Percentiles rank a stretch among this genome's conserved stretches.
Conservation (phyloP, 257 asterid species). For the Salvia rosmarinus region DNA sequence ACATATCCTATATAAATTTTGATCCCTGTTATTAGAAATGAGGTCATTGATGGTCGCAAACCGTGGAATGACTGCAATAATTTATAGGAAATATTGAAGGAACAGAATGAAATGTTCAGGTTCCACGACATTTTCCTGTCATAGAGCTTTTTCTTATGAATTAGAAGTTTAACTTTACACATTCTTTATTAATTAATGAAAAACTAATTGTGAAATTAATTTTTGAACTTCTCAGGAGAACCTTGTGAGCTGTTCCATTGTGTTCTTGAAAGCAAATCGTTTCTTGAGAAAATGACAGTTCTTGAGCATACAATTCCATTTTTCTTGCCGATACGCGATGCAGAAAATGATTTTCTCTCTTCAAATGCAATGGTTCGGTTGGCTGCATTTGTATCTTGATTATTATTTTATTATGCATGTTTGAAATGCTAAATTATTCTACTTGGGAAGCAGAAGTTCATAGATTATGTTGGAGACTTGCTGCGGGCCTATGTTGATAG, state of each 20-base stretch:
- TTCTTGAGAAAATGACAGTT: conserved; percentile 96
- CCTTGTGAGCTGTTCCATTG: conserved; percentile 92
- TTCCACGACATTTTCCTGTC: neutral
- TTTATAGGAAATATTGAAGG: conserved; percentile 1
- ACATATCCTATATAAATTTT: neutral
- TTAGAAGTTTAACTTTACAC: neutral
- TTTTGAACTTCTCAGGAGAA: conserved; percentile 69
- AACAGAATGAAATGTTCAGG: conserved; percentile 19
- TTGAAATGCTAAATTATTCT: conserved; percentile 29
- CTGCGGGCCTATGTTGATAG: conserved; percentile 96
- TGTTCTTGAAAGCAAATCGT: conserved; percentile 96
- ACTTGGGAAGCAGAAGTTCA: conserved; percentile 77
- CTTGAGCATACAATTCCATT: conserved; percentile 89
- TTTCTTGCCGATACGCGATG: conserved; percentile 91
- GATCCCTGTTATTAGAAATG: neutral
- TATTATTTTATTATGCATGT: conserved; percentile 27
- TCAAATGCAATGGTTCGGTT: conserved; percentile 88
- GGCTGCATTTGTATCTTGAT: conserved; percentile 29
- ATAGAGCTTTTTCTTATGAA: neutral
- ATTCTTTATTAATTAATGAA: conserved; percentile 22
- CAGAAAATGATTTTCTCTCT: conserved; percentile 81
- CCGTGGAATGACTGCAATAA: neutral
- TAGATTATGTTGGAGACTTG: conserved; percentile 87
- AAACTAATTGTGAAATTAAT: conserved; percentile 11
- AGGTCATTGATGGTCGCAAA: neutral